Conservation (phyloP, 495 filamentous ascomycete species). For the Neohortaea acidophila region DNA sequence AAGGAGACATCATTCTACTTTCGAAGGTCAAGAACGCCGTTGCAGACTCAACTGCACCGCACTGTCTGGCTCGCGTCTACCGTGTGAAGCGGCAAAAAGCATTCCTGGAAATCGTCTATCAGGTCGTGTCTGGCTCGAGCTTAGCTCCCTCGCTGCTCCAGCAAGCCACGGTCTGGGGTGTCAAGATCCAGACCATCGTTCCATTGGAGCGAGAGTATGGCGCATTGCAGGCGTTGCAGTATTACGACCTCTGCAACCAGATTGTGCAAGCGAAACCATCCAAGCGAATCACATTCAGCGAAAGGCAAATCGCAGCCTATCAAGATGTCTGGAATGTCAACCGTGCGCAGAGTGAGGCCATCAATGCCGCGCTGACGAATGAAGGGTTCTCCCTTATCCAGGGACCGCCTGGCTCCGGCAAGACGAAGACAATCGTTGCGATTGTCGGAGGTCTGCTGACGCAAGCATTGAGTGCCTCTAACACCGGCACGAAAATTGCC, state of each 20-base stretch:
- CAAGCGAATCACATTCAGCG: constrained; percentile 62
- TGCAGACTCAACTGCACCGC: constrained; percentile 43
- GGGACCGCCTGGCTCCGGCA: constrained; percentile 89
- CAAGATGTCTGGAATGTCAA: constrained; percentile 71
- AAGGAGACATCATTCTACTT: constrained; percentile 79
- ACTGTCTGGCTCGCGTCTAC: constrained; percentile 75
- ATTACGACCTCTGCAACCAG: constrained; percentile 89
- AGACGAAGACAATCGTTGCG: constrained; percentile 94
- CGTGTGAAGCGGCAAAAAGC: constrained; percentile 65
- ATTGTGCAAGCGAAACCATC: constrained; percentile 79
- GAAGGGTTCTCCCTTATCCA: constrained; percentile 94
- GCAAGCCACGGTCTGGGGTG: constrained; percentile 50
- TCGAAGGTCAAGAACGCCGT: constrained; percentile 56
- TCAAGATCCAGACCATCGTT: constrained; percentile 72
- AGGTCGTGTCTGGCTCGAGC: constrained; percentile 49
- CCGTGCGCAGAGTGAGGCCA: constrained; percentile 76
- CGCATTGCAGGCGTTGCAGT: constrained; percentile 73
- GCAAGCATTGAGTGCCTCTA: constrained; percentile 25
- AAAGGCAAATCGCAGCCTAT: constrained; percentile 49
- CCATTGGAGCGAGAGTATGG: constrained; percentile 92
- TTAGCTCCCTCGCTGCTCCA: constrained; percentile 38
- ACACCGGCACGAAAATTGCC: constrained; percentile 18
- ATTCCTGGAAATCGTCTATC: constrained; percentile 67
- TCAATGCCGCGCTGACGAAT: constrained; percentile 80
- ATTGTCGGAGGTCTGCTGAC: constrained; percentile 82